Percentiles rank a stretch among this genome's conserved stretches.
Conservation (phyloP, 345 rosid genomes). For the Abelmoschus esculentus region DNA sequence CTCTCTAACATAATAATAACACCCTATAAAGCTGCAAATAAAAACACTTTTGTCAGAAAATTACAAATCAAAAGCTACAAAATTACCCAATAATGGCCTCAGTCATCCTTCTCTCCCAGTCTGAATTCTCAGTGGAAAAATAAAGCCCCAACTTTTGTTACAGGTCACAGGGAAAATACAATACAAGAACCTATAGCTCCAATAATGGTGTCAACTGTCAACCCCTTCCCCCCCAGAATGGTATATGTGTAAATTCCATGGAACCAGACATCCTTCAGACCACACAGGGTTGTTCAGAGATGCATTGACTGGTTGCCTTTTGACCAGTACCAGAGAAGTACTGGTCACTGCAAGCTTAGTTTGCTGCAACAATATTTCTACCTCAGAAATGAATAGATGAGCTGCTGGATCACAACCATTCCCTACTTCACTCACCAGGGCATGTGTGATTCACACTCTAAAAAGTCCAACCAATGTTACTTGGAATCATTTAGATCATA, state of each 20-base stretch:
- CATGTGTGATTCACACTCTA: slow-evolving; percentile 4
- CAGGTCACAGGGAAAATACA: slow-evolving; percentile 12
- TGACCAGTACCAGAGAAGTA: slow-evolving; percentile 34
- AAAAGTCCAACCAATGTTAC: not conserved
- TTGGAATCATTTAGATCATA: no score
- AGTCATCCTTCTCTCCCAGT: not conserved
- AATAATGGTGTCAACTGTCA: slow-evolving; percentile 9
- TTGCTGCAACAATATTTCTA: slow-evolving; percentile 13
- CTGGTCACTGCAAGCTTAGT: slow-evolving; percentile 12
- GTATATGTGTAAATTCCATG: slow-evolving; percentile 21
- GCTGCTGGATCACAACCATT: not conserved
- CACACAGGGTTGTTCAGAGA: slow-evolving; percentile 13
- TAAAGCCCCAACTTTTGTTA: slow-evolving; percentile 10
- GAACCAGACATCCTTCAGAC: slow-evolving; percentile 8
- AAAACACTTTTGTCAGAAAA: slow-evolving; percentile 30
- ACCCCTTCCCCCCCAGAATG: slow-evolving; percentile 8
- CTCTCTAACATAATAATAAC: slow-evolving; percentile 6
- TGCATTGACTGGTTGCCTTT: slow-evolving; percentile 50
- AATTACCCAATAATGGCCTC: slow-evolving; percentile 31
- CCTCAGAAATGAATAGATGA: slow-evolving; percentile 21
- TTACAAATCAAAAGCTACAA: slow-evolving; percentile 24
- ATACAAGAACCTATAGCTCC: slow-evolving; percentile 1
- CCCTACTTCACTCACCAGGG: not conserved
- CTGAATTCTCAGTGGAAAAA: slow-evolving; percentile 14
- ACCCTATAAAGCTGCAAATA: slow-evolving; percentile 15